These are phyloP conservation scores for Coccomyxa sp. DNA, from an alignment of 139 green algal genomes.

Conservation along the genomic window DNA sequence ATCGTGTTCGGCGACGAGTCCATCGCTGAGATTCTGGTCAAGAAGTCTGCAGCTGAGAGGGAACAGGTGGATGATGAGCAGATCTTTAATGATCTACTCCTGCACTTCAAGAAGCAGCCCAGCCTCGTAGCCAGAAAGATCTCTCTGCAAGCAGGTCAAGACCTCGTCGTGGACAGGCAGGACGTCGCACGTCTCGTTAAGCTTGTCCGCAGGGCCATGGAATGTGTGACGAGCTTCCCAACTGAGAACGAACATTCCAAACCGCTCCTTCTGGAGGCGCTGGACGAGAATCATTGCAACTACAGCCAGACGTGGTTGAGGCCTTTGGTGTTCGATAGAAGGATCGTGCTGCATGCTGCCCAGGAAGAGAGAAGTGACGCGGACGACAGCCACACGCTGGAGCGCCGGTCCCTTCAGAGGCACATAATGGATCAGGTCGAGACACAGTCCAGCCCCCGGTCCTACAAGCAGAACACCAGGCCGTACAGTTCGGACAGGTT, in stretches of 20 bases:
- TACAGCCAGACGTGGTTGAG: neutral
- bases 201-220: neutral
- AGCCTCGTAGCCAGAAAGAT: neutral
- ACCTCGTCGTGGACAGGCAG: neutral
- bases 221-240: neutral
- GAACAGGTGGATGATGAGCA: neutral
- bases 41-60: neutral
- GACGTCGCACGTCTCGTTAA: neutral
- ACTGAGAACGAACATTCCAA: constrained; percentile 1
- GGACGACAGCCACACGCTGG: neutral
- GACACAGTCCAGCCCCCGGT: neutral
- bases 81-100: neutral
- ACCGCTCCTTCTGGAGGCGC: neutral
- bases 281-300: neutral
- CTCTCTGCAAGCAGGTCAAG: neutral
- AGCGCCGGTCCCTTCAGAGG: neutral
- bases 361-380: neutral
- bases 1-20: neutral
- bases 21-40: neutral
- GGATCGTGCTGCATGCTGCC: neutral
- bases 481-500: neutral
- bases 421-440: neutral
- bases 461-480: neutral
- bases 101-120: neutral
- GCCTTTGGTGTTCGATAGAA: neutral